phyloP scores from a whole-genome alignment of 1,284 basidiomycete species.

The Ustilago curta region DNA sequence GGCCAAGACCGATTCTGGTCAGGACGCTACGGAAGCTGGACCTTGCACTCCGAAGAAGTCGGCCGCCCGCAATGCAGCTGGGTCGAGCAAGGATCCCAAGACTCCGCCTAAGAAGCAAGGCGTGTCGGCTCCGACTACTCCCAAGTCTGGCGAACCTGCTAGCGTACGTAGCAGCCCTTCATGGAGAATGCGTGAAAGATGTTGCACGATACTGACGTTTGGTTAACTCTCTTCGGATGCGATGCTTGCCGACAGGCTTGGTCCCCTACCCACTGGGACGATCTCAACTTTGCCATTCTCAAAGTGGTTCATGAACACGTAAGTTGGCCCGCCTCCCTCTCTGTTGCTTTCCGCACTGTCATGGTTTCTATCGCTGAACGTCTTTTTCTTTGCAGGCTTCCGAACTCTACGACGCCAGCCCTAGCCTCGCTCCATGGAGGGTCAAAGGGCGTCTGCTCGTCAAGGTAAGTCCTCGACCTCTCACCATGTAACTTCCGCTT shows the following conservation, averaged over 20 bases:
- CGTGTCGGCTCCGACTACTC: conserved; percentile 7
- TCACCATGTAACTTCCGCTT: neutral
- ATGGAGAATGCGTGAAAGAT: too few species aligned
- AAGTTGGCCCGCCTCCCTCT: conserved; percentile 9
- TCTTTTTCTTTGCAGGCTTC: conserved; percentile 4
- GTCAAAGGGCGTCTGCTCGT: conserved; percentile 38
- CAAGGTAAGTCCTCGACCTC: conserved; percentile 20
- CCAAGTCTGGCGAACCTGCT: conserved; percentile 14
- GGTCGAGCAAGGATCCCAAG: conserved; percentile 24
- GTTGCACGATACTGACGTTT: neutral
- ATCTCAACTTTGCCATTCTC: conserved; percentile 51
- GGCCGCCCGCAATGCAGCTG: neutral
- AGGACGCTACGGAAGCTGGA: neutral
- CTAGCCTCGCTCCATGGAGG: conserved; percentile 27
- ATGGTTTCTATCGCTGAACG: neutral
- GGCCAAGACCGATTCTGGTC: neutral
- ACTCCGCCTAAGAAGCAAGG: conserved; percentile 27
- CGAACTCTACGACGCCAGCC: conserved; percentile 41
- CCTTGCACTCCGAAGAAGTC: conserved; percentile 30
- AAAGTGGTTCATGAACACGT: conserved; percentile 38
- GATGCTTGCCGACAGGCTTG: conserved; percentile 15
- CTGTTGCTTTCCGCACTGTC: neutral
- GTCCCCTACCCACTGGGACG: conserved; percentile 20
- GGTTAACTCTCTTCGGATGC: neutral
- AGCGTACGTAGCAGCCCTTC: conserved; percentile 6